Conservation (phyloP, 2,329 filamentous ascomycete genomes). For the Gliomastix tumulicola region DNA sequence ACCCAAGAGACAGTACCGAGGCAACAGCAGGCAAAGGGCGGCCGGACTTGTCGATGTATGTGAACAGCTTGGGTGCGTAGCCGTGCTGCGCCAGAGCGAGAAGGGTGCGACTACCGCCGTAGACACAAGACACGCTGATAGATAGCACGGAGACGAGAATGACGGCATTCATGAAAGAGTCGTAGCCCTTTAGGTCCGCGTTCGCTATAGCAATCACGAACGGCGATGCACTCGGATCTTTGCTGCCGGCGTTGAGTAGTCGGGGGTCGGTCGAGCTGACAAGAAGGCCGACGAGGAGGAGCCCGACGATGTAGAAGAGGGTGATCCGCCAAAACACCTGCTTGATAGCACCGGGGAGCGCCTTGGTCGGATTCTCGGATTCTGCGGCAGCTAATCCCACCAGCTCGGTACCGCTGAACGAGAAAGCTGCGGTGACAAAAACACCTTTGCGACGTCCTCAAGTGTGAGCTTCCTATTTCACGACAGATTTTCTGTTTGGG, state of each 20-base stretch:
- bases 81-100: slow-evolving; percentile 52
- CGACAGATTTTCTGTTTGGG: no score
- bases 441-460: no score
- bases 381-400: slow-evolving; percentile 72
- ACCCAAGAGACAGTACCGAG: slow-evolving; percentile 38
- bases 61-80: slow-evolving; percentile 49
- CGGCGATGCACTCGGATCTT: slow-evolving; percentile 29
- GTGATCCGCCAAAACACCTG: slow-evolving; percentile 61
- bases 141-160: slow-evolving; percentile 53
- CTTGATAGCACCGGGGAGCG: slow-evolving; percentile 76
- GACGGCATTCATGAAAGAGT: slow-evolving; percentile 52
- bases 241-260: slow-evolving; percentile 35
- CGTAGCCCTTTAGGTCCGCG: slow-evolving; percentile 42
- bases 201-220: slow-evolving; percentile 52
- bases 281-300: slow-evolving; percentile 44
- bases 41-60: slow-evolving; percentile 50
- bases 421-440: slow-evolving; percentile 67
- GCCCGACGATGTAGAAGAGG: slow-evolving; percentile 46
- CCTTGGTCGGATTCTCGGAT: slow-evolving; percentile 61
- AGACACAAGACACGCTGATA: slow-evolving; percentile 52
- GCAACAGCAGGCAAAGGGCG: slow-evolving; percentile 45
- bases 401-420: slow-evolving; percentile 67
- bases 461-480: no score
- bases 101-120: slow-evolving; percentile 52
- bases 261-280: slow-evolving; percentile 35